A percentile compares a stretch with the other conserved stretches of the same genome.
Evolutionary conservation across 2,329 filamentous ascomycete species (phyloP).

Genomic region (Trichoderma atrobrunneum): DNA sequence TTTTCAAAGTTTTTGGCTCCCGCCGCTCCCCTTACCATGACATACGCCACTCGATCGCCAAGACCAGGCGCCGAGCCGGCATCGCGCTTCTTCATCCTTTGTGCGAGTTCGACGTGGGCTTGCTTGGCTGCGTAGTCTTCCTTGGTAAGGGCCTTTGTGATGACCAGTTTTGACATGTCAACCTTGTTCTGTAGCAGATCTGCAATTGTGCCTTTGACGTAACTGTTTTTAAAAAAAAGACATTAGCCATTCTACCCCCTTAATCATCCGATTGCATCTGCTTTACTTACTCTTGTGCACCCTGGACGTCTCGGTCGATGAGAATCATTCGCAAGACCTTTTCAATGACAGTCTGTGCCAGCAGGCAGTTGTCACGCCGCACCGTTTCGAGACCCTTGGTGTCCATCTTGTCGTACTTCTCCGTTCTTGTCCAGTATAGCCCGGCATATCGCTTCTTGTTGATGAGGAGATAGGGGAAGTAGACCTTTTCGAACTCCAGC

Average conservation of each 20-base stretch:
- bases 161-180: conserved; percentile 98
- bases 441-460: conserved; percentile 99
- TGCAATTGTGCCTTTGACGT: conserved; percentile 94
- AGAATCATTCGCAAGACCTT: conserved; percentile 93
- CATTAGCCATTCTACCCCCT: conserved; percentile 36
- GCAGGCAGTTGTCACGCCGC: conserved; percentile 88
- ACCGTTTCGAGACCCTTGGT: conserved; percentile 99
- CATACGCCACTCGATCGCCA: conserved; percentile 95
- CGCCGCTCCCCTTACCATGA: conserved; percentile 88
- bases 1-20: conserved; percentile 96
- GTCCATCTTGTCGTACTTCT: conserved; percentile 99
- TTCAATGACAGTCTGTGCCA: conserved; percentile 97
- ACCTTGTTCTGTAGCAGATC: conserved; percentile 95
- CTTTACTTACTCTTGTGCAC: conserved; percentile 80
- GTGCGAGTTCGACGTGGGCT: conserved; percentile 91
- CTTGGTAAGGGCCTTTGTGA: conserved; percentile 95
- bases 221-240: conserved; percentile 52
- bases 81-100: conserved; percentile 96
- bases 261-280: neutral
- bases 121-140: conserved; percentile 87
- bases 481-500: conserved; percentile 98
- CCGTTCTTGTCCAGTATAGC: conserved; percentile 92
- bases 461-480: conserved; percentile 96
- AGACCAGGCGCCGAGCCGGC: conserved; percentile 88
- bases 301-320: conserved; percentile 86